Evolutionary conservation across 805 yeast genomes (phyloP), one percentile per base, ranked within the genome.

Genomic region (Cyberlindnera galapagoensis): DNA sequence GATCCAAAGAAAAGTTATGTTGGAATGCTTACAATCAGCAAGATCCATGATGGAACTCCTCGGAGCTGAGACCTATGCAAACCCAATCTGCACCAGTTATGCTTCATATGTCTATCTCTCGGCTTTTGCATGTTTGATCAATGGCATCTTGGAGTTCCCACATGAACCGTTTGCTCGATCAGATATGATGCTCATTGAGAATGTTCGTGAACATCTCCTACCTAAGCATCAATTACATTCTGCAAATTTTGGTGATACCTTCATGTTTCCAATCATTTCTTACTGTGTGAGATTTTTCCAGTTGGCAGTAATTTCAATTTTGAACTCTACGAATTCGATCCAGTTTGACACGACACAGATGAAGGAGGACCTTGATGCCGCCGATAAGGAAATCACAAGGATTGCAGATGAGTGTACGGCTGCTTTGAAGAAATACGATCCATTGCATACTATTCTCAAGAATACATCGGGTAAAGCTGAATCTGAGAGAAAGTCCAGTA

Each of bases 111-210:
- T 35, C 9, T 51, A 43, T 29, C 40, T 39, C 18, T 45, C 51
- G n/a, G 43, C 54, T 2, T 49, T 47, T 33, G 46, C 43, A 31
- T 34, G 51, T 5, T 20, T 51, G 23, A 42, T 51, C 29, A 39
- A 47, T 7, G 43, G 49, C 14, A 24, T 42, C 5, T 20, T 48
- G 7, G 56, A 51, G 20, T 38, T 39, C 28, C 53, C 54, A 11
- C 30, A 20, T 4, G 34, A 44, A 1, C 22, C 25, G 10, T 15
- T 24, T 9, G 31, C 42, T 11, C 40, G 25, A 21, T 27, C 28
- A 11, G 52, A 49, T 24, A n/a, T n/a, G n/a, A n/a, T n/a, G n/a
- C n/a, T n/a, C n/a, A n/a, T n/a, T n/a, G n/a, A n/a, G n/a, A n/a
- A n/a, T n/a, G n/a, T n/a, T n/a, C n/a, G n/a, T n/a, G n/a, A n/a